Percentiles rank a stretch among this genome's conserved stretches.
phyloP scores from a whole-genome alignment of 2,329 filamentous ascomycete species.

The Thelonectria discophora region DNA sequence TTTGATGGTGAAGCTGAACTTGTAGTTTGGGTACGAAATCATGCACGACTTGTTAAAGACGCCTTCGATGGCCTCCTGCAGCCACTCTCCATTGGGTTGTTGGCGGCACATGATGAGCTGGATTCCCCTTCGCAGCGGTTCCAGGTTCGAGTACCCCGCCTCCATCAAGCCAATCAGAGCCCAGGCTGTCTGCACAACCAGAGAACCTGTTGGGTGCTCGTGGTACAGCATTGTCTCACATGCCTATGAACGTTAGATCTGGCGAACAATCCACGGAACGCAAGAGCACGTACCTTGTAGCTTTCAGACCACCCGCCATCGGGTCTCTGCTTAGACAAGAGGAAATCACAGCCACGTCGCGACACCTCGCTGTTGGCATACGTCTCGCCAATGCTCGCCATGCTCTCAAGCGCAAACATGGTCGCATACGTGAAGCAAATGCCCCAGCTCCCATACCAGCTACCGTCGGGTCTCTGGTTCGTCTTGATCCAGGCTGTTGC shows the following conservation, averaged over 20 bases:
- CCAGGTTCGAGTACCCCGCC: slow-evolving; percentile 79
- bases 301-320: slow-evolving; percentile 98
- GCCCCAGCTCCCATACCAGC: slow-evolving; percentile 97
- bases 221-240: slow-evolving; percentile 81
- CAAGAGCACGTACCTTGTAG: slow-evolving; percentile 69
- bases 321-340: slow-evolving; percentile 82
- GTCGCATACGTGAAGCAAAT: slow-evolving; percentile 98
- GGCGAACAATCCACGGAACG: neutral
- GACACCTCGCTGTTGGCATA: slow-evolving; percentile 78
- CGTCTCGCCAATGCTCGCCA: slow-evolving; percentile 82
- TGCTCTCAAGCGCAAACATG: slow-evolving; percentile 93
- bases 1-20: slow-evolving; percentile 94
- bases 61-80: slow-evolving; percentile 94
- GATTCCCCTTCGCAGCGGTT: slow-evolving; percentile 77
- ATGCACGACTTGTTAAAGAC: slow-evolving; percentile 99
- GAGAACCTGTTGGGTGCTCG: slow-evolving; percentile 78
- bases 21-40: slow-evolving; percentile 99
- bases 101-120: slow-evolving; percentile 86
- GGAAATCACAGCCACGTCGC: slow-evolving; percentile 82
- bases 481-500: slow-evolving; percentile 86
- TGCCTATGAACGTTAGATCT: slow-evolving; percentile 56
- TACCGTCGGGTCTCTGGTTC: slow-evolving; percentile 81
- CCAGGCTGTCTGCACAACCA: slow-evolving; percentile 97
- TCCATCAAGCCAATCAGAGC: slow-evolving; percentile 83
- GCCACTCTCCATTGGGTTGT: slow-evolving; percentile 89